These are phyloP conservation scores for Skeletonema menzelii DNA, from an alignment of 108 stramenopile genomes.

Conservation along the genomic window DNA sequence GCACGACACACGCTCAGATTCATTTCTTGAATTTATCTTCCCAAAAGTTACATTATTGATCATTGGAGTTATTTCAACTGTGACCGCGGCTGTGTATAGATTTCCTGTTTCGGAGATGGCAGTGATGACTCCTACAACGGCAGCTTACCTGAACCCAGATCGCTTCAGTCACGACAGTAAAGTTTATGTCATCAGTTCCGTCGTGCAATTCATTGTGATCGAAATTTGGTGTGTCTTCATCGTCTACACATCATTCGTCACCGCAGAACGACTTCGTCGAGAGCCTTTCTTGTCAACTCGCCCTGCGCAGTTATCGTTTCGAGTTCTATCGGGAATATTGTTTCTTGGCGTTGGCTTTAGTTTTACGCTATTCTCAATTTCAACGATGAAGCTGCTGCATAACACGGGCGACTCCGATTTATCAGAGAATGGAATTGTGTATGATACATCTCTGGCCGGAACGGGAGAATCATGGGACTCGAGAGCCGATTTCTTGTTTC, in stretches of 20 bases:
- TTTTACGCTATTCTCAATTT: conserved; percentile 20
- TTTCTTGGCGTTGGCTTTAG: conserved; percentile 40
- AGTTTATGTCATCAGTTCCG: conserved; percentile 57
- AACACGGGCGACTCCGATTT: conserved; percentile 5
- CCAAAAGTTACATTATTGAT: conserved; percentile 59
- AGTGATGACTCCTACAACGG: conserved; percentile 20
- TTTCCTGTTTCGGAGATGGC: conserved; percentile 44
- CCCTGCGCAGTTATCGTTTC: conserved; percentile 78
- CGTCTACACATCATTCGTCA: conserved; percentile 47
- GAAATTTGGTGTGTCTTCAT: conserved; percentile 61
- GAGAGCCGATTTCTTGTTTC: conserved; percentile 36
- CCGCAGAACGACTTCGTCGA: conserved; percentile 55
- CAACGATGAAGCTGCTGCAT: conserved; percentile 17
- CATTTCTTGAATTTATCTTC: conserved; percentile 73
- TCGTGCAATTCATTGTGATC: conserved; percentile 56
- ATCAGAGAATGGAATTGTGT: conserved; percentile 12
- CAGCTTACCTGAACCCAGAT: conserved; percentile 37
- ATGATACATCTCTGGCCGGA: conserved; percentile 29
- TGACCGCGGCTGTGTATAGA: conserved; percentile 47
- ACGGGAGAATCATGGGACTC: conserved; percentile 37
- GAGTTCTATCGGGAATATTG: conserved; percentile 48
- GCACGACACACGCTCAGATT: conserved; percentile 67
- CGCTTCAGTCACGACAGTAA: conserved; percentile 40
- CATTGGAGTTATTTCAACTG: conserved; percentile 50
- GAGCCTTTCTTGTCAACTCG: conserved; percentile 83